Conservation (phyloP, 495 filamentous ascomycete genomes). For the Melanomma pulvis-pyrius region DNA sequence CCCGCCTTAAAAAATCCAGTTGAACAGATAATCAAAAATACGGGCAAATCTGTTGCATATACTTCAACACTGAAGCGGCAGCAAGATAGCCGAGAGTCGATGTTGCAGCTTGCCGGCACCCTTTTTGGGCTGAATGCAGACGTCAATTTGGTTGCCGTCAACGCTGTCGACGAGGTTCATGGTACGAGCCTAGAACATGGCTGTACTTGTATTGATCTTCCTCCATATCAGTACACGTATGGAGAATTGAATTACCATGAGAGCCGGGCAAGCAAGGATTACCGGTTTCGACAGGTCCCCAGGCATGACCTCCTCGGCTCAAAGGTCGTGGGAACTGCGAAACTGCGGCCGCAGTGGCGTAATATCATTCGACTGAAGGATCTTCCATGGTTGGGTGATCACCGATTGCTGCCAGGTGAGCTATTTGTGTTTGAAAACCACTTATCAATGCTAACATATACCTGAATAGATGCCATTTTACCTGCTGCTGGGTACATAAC, state of each 20-base stretch:
- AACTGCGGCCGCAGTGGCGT: conserved; percentile 1
- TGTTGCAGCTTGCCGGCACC: conserved; percentile 7
- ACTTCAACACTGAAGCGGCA: conserved; percentile 2
- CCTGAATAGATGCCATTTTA: conserved; percentile 9
- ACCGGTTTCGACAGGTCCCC: conserved; percentile 1
- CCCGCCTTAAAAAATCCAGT: conserved; percentile 13
- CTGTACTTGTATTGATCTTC: conserved; percentile 10
- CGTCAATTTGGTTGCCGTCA: conserved; percentile 13
- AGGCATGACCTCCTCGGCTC: conserved; percentile 28
- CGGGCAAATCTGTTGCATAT: not conserved
- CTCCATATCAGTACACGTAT: conserved; percentile 26
- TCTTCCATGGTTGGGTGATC: conserved; percentile 30
- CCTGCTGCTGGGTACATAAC: conserved; percentile 19
- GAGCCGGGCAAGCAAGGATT: conserved; percentile 14
- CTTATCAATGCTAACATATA: no score
- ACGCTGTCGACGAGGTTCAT: conserved; percentile 13
- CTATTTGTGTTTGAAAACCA: no score
- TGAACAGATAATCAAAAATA: conserved; percentile 8
- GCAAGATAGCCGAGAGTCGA: not conserved
- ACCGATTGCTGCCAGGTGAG: conserved; percentile 3
- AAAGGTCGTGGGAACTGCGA: conserved; percentile 1
- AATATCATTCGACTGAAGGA: conserved; percentile 29
- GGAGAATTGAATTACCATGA: conserved; percentile 21
- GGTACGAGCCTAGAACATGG: not conserved
- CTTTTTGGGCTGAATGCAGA: conserved; percentile 13